Base-by-base conservation (phyloP, 805 yeast species). In the Pichia scutulata region DNA sequence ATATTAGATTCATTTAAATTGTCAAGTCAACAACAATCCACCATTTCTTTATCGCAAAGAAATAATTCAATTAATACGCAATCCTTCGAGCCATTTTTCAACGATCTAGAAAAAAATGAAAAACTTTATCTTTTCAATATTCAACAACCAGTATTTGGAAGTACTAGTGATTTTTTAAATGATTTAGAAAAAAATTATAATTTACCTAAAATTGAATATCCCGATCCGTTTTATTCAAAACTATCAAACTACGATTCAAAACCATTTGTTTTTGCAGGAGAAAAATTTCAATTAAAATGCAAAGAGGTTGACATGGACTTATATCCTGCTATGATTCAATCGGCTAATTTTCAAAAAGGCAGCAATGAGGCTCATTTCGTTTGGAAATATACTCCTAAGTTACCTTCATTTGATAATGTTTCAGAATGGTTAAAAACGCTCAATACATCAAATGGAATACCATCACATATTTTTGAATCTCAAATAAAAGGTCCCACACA, bases 231-330 rank as follows among this genome's bases (percentile, higher is more conserved):
- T 55, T 90, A 80, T 57, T 75, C 81, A 25, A 72, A 75, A 16
- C 57, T 70, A 0, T 58, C 64, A 1, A 90, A 87, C 56, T 67
- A 76, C 7, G 82, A 78, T 2, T 58, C 64, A 7, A 63, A 65
- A 12, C 82, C 92, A 0, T 76, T 84, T 49, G 65, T 77, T 0
- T 82, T 80, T 65, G 90, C 90, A 1, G 90, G 89, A 7, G 79
- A 74, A 53, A 78, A 76, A 55, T 80, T 81, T 53, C 68, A 66
- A 1, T 64, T 86, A 1, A 63, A 66, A 13, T 75, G 81, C 0
- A 22, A 19, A n/a, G 57, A 52, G 25, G 57, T 63, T 3, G 69
- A 75, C 48, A 50, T 62, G 18, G 59, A 69, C 46, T 25, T 56
- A 28, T 43, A 45, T 16, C 52, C 53, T 23, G 52, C 52, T 3